Conservation (phyloP, 768 basidiomycete genomes). For the Amanita polypyramis region DNA sequence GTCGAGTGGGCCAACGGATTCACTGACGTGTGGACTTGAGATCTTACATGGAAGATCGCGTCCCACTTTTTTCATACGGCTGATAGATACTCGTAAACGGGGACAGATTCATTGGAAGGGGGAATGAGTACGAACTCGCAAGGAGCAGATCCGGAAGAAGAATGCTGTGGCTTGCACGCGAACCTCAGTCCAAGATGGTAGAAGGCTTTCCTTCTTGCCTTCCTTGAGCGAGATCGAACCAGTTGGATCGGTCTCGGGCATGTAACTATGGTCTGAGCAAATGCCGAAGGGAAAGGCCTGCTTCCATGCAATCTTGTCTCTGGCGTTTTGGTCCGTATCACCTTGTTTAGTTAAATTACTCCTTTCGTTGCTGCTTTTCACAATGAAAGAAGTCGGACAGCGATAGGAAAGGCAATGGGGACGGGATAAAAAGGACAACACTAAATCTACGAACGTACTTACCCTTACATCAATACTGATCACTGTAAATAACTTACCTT, state of each 20-base stretch:
- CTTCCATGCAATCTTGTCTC: slow-evolving; percentile 3
- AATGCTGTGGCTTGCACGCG: background rate
- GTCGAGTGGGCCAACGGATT: slow-evolving; percentile 1
- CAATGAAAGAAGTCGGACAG: background rate
- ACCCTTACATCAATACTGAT: background rate
- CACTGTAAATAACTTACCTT: background rate
- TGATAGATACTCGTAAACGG: slow-evolving; percentile 7
- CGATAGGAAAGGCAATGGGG: background rate
- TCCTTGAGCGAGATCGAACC: slow-evolving; percentile 5
- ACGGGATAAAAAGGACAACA: background rate
- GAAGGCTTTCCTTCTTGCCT: background rate
- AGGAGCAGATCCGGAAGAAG: slow-evolving; percentile 8
- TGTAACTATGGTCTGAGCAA: background rate
- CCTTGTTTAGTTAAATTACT: slow-evolving; percentile 2
- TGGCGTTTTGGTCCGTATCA: slow-evolving; percentile 1
- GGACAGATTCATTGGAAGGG: slow-evolving; percentile 3
- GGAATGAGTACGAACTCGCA: slow-evolving; percentile 1
- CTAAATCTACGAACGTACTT: background rate
- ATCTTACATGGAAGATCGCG: slow-evolving; percentile 5
- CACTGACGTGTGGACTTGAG: background rate
- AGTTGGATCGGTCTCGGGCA: slow-evolving; percentile 4
- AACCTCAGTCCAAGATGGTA: background rate
- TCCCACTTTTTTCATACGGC: background rate
- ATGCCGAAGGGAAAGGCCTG: background rate
- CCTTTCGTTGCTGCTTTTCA: background rate